Conservation (phyloP, 768 basidiomycete species). For the Boletus subparvulus region DNA sequence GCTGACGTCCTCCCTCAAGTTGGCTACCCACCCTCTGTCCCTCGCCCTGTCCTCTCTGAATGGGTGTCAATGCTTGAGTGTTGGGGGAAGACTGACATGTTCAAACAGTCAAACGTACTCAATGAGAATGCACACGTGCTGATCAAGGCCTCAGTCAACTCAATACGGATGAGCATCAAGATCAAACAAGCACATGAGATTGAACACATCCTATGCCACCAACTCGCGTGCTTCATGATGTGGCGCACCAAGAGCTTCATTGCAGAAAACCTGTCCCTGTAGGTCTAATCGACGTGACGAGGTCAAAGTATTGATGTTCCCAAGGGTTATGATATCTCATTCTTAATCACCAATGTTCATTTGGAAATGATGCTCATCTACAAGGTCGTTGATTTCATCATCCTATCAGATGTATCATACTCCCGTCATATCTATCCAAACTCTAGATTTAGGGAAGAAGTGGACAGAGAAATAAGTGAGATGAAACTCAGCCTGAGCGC, state of each 20-base stretch:
- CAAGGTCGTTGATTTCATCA: conserved; percentile 99
- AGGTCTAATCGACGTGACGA: conserved; percentile 29
- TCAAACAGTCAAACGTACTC: not conserved
- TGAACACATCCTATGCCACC: conserved; percentile 93
- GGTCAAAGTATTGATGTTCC: conserved; percentile 12
- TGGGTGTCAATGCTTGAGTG: too few relatives aligned
- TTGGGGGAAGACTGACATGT: too few relatives aligned
- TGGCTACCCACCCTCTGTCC: too few relatives aligned
- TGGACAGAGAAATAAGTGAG: conserved; percentile 98
- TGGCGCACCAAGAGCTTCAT: conserved; percentile 97
- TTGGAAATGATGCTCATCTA: conserved; percentile 99
- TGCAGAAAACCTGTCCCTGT: conserved; percentile 90
- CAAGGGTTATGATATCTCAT: conserved; percentile 98
- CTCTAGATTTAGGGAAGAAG: conserved; percentile 94
- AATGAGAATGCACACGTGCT: conserved; percentile 97
- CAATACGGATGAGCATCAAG: conserved; percentile 93
- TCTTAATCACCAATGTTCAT: conserved; percentile 96
- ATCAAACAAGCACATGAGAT: conserved; percentile 99
- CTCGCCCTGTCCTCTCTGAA: too few relatives aligned
- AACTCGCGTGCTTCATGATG: too few relatives aligned
- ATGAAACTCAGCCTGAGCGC: conserved; percentile 98
- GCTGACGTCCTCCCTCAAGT: too few relatives aligned
- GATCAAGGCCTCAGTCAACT: conserved; percentile 97
- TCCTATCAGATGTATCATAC: conserved; percentile 39
- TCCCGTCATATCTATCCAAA: not conserved